Evolutionary conservation across 2,329 filamentous ascomycete species (phyloP), one percentile per base, ranked within the genome.

Genomic region (Calonectria fujianensis): DNA sequence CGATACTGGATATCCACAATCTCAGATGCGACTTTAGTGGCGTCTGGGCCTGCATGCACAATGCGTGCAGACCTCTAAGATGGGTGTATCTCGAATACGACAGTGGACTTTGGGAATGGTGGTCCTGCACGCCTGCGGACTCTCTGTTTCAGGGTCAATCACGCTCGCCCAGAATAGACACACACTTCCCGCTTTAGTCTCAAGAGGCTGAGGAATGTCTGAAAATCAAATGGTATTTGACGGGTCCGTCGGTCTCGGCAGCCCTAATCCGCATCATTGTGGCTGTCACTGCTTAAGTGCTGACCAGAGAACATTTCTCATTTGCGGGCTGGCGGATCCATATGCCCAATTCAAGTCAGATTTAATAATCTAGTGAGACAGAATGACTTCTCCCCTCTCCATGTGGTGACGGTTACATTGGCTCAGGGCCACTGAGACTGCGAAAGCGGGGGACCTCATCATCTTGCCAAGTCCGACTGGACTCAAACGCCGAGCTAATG

Each of bases 1-100:
- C 69, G 37, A 67, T 65, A 69, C 37, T 68, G 45, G 57, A 48
- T 74, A 68, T 54, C 73, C 67, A 70, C 75, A 57, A 57, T 73
- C 37, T 66, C 20, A 75, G 66, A 76, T 51, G 45, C 45, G 27
- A 65, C 35, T 51, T n/a, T 61, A 45, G 52, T 24, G 51, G 27
- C 64, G 68, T 48, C 29, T 45, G 20, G 48, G 31, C 39, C 41
- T 41, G 57, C n/a, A 63, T 37, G 32, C 48, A 57, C 29, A 35
- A 14, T 61, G 24, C 59, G 51, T 52, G 39, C 63, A 63, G 32
- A 24, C 54, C 54, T 65, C 18, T 10, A 27, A 50, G 29, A 32
- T 61, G 67, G 52, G 20, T 16, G 31, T 48, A 64, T 32, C n/a
- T 70, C 39, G 24, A 32, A 50, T 51, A 48, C 50, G 35, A 54